phyloP scores from a whole-genome alignment of 176 grass and related monocot species.

The Panicum miliaceum region DNA sequence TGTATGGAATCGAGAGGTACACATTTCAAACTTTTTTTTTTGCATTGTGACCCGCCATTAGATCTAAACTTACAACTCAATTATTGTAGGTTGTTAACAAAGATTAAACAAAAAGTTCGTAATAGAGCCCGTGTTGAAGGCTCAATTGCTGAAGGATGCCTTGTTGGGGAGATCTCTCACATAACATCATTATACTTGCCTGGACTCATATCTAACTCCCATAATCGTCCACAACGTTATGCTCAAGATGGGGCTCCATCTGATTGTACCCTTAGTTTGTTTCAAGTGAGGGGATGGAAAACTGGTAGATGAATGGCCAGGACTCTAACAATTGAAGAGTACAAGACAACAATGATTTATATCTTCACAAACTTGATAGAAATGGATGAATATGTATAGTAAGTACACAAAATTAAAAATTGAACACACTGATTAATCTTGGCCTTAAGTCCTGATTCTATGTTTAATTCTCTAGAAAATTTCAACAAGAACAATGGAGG shows the following conservation, averaged over 20 bases:
- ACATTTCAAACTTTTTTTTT: no score
- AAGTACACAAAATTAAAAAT: not conserved
- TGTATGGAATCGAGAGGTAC: no score
- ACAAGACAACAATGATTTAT: constrained; percentile 18
- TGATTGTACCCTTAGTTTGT: not conserved
- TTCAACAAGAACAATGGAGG: constrained; percentile 22
- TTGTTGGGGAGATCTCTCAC: constrained; percentile 14
- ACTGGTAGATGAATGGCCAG: not conserved
- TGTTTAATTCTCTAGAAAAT: not conserved
- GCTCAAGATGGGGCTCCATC: not conserved
- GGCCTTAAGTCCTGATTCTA: not conserved
- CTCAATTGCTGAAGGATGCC: constrained; percentile 11
- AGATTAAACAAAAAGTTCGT: no score
- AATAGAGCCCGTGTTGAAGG: constrained; percentile 33
- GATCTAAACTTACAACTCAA: no score
- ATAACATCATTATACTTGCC: constrained; percentile 13
- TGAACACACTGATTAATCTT: no score
- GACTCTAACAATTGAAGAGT: not conserved
- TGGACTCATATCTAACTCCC: not conserved
- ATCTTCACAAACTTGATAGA: not conserved
- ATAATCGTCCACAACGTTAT: not conserved
- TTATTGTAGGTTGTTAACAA: no score
- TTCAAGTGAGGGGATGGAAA: constrained; percentile 19
- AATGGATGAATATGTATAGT: constrained; percentile 32
- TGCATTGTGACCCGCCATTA: no score